Percentiles rank a stretch among this genome's conserved stretches.
phyloP scores from a whole-genome alignment of 75 land plant species.

The Sequoia sempervirens region DNA sequence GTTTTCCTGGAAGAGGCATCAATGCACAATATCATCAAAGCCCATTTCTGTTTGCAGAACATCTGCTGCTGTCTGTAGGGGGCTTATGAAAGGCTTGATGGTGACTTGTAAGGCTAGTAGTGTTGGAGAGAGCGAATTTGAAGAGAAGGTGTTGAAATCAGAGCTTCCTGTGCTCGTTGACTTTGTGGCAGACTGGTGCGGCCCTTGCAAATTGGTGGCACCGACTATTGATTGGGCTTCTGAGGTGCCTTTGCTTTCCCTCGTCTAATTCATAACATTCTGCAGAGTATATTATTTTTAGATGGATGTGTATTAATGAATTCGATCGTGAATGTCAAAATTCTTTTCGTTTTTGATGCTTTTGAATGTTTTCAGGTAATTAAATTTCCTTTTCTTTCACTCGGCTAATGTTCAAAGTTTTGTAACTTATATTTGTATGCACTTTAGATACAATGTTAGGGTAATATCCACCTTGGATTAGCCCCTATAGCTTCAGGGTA shows the following conservation, averaged over 20 bases:
- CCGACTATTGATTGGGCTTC: slow-evolving; percentile 60
- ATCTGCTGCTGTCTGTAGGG: background rate
- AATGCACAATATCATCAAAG: background rate
- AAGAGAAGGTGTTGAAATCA: slow-evolving; percentile 56
- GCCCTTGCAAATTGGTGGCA: slow-evolving; percentile 84
- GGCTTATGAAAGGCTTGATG: background rate
- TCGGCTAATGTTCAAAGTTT: background rate
- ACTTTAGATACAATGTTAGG: background rate
- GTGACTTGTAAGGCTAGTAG: slow-evolving; percentile 30
- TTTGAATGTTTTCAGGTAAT: background rate
- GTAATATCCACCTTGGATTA: background rate
- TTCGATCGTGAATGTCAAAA: background rate
- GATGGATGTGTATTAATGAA: background rate
- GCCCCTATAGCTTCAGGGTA: background rate
- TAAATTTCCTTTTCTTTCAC: background rate
- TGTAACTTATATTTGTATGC: background rate
- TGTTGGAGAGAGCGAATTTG: slow-evolving; percentile 46
- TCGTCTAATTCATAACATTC: background rate
- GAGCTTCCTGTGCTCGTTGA: slow-evolving; percentile 84
- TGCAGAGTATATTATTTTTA: background rate
- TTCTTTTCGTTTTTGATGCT: background rate
- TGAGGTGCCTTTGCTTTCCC: slow-evolving; percentile 28
- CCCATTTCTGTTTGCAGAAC: background rate
- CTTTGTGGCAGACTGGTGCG: slow-evolving; percentile 92
- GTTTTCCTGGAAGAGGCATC: background rate